These are phyloP conservation scores for Waitea zeae DNA, from an alignment of 1,284 basidiomycete species.

Conservation along the genomic window DNA sequence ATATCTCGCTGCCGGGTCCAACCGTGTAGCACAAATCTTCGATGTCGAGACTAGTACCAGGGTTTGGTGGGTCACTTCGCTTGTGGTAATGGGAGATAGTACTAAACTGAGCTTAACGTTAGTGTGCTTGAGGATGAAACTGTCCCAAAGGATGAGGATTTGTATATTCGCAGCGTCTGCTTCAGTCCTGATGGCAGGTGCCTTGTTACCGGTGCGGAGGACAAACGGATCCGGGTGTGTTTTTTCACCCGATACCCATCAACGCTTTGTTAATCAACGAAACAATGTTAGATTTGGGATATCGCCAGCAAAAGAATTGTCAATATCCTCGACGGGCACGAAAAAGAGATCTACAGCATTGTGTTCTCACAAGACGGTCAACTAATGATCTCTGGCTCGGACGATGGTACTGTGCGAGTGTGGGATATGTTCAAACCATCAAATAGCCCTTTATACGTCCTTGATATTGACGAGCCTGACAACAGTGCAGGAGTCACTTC, in stretches of 20 bases:
- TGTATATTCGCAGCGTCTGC: constrained; percentile 53
- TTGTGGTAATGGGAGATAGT: neutral
- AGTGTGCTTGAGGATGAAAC: constrained; percentile 47
- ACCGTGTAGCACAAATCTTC: constrained; percentile 80
- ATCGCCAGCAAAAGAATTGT: constrained; percentile 54
- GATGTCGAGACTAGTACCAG: constrained; percentile 74
- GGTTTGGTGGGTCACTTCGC: constrained; percentile 37
- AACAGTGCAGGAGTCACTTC: constrained; percentile 50
- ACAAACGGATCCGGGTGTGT: constrained; percentile 47
- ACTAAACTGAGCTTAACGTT: neutral
- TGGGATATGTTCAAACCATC: constrained; percentile 60
- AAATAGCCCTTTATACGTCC: constrained; percentile 11
- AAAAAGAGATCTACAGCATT: constrained; percentile 79
- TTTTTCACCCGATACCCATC: neutral
- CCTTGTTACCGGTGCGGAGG: constrained; percentile 53
- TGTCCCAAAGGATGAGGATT: constrained; percentile 34
- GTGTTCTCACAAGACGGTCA: constrained; percentile 67
- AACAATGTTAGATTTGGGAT: constrained; percentile 75
- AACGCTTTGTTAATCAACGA: neutral
- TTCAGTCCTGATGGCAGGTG: constrained; percentile 53
- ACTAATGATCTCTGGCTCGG: constrained; percentile 67
- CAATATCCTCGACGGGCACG: constrained; percentile 64
- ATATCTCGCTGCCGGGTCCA: constrained; percentile 81
- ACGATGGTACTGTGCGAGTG: constrained; percentile 69
- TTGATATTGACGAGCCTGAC: constrained; percentile 21